Conservation (phyloP, 768 basidiomycete genomes). For the Obba rivulosa region DNA sequence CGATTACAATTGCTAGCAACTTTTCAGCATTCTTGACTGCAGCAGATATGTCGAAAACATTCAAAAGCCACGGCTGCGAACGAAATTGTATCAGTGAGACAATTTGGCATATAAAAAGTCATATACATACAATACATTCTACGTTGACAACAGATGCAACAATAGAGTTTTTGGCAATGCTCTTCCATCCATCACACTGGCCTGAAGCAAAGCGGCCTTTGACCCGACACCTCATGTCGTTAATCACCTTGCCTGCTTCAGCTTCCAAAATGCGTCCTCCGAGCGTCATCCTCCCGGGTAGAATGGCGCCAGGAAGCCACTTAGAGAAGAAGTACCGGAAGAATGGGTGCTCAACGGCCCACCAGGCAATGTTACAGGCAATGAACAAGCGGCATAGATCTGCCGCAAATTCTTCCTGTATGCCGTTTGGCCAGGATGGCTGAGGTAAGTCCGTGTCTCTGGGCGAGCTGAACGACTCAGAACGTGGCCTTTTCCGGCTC, state of each 20-base stretch:
- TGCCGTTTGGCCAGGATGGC: not conserved
- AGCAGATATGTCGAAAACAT: constrained; percentile 18
- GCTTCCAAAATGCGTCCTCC: constrained; percentile 15
- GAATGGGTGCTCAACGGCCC: not conserved
- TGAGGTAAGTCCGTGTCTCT: too few species aligned
- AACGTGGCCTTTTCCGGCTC: too few species aligned
- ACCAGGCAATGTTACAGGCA: constrained; percentile 3
- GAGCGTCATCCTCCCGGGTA: constrained; percentile 13
- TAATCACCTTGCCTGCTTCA: constrained; percentile 12
- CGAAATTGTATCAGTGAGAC: constrained; percentile 11
- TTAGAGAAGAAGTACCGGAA: not conserved
- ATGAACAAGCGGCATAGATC: constrained; percentile 3
- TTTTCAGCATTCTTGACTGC: constrained; percentile 21
- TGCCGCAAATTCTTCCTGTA: constrained; percentile 1
- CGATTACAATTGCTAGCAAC: constrained; percentile 18
- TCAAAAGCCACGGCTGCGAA: constrained; percentile 1
- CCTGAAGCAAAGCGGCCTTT: constrained; percentile 20
- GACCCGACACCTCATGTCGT: constrained; percentile 2
- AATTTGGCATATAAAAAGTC: constrained; percentile 3
- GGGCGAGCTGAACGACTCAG: too few species aligned
- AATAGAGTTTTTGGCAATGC: constrained; percentile 21
- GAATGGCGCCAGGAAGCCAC: not conserved
- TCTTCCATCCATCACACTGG: constrained; percentile 28
- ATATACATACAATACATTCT: constrained; percentile 15
- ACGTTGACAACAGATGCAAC: constrained; percentile 22